Percentiles rank a stretch among this genome's conserved stretches.
Evolutionary conservation across 495 filamentous ascomycete genomes (phyloP).

Genomic region (Hypoxylon lienhwacheense): DNA sequence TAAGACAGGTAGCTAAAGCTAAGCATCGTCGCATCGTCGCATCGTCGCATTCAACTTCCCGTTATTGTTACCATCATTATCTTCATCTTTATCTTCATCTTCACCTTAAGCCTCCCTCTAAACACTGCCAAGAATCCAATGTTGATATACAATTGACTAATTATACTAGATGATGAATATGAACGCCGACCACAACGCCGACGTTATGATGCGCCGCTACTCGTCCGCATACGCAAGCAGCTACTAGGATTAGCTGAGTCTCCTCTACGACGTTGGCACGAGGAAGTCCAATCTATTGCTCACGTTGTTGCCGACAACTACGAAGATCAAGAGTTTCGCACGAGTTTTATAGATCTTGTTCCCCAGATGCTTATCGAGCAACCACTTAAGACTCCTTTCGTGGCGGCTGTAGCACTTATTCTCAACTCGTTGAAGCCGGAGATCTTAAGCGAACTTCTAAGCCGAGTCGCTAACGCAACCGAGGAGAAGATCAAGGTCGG

Average conservation of each 20-base stretch:
- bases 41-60: slow-evolving; percentile 7
- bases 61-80: too few species aligned
- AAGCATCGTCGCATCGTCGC: slow-evolving; percentile 4
- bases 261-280: slow-evolving; percentile 75
- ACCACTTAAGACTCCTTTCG: slow-evolving; percentile 93
- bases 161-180: slow-evolving; percentile 77
- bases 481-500: slow-evolving; percentile 68
- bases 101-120: too few species aligned
- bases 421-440: slow-evolving; percentile 74
- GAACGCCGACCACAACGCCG: slow-evolving; percentile 74
- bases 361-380: slow-evolving; percentile 84
- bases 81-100: too few species aligned
- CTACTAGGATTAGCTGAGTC: slow-evolving; percentile 85
- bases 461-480: slow-evolving; percentile 56
- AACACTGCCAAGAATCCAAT: slow-evolving; percentile 1
- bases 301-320: slow-evolving; percentile 75
- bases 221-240: slow-evolving; percentile 75
- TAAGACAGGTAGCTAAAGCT: slow-evolving; percentile 8
- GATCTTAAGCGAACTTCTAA: slow-evolving; percentile 67
- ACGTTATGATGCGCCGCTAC: slow-evolving; percentile 76
- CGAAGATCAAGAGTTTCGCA: slow-evolving; percentile 70
- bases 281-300: slow-evolving; percentile 76
- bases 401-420: slow-evolving; percentile 76
- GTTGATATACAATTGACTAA: too few species aligned
- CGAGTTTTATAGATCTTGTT: slow-evolving; percentile 68